phyloP scores from a whole-genome alignment of 1,139 yeast genomes.

The Hyphopichia burtonii region DNA sequence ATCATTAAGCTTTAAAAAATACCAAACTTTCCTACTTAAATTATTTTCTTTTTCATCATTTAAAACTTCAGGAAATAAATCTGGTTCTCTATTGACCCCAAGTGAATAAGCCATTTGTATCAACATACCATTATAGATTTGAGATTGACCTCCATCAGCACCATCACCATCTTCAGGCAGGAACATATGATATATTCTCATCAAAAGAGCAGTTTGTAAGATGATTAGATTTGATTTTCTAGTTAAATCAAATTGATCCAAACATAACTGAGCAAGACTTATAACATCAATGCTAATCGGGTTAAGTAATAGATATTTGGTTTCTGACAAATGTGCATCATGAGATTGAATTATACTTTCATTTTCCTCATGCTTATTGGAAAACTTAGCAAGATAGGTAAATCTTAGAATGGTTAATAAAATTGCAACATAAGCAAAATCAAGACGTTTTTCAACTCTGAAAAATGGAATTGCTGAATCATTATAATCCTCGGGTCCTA shows the following conservation, averaged over 20 bases:
- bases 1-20: constrained; percentile 38
- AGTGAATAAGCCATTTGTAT: constrained; percentile 47
- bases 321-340: constrained; percentile 14
- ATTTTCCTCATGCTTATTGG: constrained; percentile 15
- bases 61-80: constrained; percentile 22
- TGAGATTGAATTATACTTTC: constrained; percentile 12
- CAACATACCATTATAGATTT: constrained; percentile 40
- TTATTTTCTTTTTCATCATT: constrained; percentile 30
- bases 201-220: constrained; percentile 32
- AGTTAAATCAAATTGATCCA: constrained; percentile 21
- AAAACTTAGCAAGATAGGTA: constrained; percentile 34
- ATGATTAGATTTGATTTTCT: constrained; percentile 19
- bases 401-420: constrained; percentile 42
- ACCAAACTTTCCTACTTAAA: constrained; percentile 56
- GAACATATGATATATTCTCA: constrained; percentile 41
- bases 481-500: constrained; percentile 25
- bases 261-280: constrained; percentile 27
- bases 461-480: constrained; percentile 17
- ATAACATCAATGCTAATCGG: constrained; percentile 27
- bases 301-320: constrained; percentile 24
- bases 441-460: constrained; percentile 36
- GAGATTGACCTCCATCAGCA: constrained; percentile 47
- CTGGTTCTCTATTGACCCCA: constrained; percentile 50
- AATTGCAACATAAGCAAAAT: constrained; percentile 46
- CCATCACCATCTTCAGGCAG: constrained; percentile 51